Evolutionary conservation across 208 protist species (phyloP).

Genomic region (Trypanosoma theileri): DNA sequence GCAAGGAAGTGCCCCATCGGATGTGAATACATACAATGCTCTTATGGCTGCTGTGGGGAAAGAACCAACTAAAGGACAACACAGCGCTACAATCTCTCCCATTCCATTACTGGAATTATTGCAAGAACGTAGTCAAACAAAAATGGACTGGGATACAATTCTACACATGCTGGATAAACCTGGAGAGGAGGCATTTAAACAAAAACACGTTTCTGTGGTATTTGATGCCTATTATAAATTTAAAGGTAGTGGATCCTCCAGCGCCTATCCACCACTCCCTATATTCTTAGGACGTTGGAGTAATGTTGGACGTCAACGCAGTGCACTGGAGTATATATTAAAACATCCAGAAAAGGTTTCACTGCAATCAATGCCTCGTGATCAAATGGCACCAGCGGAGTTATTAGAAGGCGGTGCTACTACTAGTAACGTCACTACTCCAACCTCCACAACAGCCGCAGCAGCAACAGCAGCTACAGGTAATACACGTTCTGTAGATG

Average conservation of each 20-base stretch:
- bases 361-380: constrained; percentile 46
- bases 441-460: neutral
- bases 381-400: constrained; percentile 49
- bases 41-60: constrained; percentile 73
- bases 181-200: constrained; percentile 53
- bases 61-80: constrained; percentile 54
- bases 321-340: constrained; percentile 80
- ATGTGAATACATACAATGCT: constrained; percentile 73
- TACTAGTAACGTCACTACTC: neutral
- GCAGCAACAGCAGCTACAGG: constrained; percentile 37
- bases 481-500: constrained; percentile 38
- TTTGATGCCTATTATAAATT: constrained; percentile 87
- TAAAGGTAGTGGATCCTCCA: constrained; percentile 40
- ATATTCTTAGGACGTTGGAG: constrained; percentile 82
- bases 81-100: constrained; percentile 60
- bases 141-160: constrained; percentile 77
- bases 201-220: constrained; percentile 82
- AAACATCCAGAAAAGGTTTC: constrained; percentile 82
- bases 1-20: constrained; percentile 53
- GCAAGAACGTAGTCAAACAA: constrained; percentile 35
- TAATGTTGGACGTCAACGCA: constrained; percentile 73
- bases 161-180: constrained; percentile 77
- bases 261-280: constrained; percentile 67
- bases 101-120: constrained; percentile 77
- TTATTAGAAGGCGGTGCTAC: constrained; percentile 35